Base-by-base conservation (phyloP, 352 stramenopile species). In the Peronospora farinosa region DNA sequence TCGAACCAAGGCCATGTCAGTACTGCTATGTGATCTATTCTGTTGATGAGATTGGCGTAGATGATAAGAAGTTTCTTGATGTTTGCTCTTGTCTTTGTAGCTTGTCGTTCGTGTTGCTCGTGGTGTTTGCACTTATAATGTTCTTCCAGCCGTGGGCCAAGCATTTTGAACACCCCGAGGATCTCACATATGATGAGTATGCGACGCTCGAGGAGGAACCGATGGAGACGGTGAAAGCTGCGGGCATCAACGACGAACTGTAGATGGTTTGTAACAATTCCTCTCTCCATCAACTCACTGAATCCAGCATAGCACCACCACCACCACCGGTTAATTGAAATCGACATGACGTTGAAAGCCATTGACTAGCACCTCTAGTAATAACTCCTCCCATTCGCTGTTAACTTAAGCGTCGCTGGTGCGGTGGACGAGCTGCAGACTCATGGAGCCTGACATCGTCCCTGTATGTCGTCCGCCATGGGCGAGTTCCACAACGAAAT, bases 61-160 rank as follows among this genome's bases (percentile, higher is more conserved):
- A 21, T 30, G 11, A 10, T 46, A 36, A 47, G 10, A 10, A 3
- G 28, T 27, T 5, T 46, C 35, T 32, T 28, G 9, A 12, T 47
- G 40, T 7, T 8, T 45, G 23, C 28, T 8, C 1, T 32, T 23
- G 31, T 27, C 23, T 38, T 47, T 30, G 27, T 37, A 63, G 52
- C 9, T 33, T 75, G 40, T 69, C 60, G 23, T 70, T 75, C 39
- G 59, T 69, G 63, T 19, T 75, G 46, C 43, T 81, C 21, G 65
- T 74, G 44, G 55, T 67, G 23, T 90, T 90, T 51, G 74, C 56
- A 7, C 61, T 88, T 16, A 73, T 84, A 28, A 80, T 74, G 49
- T 84, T 78, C 59, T 88, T 90, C 63, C 74, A 86, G 65, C 79
- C 79, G 31, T 90, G 79, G 79, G 68, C 54, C 38, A 69, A 74